Evolutionary conservation across 1,284 basidiomycete species (phyloP).

Genomic region (Lentinula novae-zelandiae): DNA sequence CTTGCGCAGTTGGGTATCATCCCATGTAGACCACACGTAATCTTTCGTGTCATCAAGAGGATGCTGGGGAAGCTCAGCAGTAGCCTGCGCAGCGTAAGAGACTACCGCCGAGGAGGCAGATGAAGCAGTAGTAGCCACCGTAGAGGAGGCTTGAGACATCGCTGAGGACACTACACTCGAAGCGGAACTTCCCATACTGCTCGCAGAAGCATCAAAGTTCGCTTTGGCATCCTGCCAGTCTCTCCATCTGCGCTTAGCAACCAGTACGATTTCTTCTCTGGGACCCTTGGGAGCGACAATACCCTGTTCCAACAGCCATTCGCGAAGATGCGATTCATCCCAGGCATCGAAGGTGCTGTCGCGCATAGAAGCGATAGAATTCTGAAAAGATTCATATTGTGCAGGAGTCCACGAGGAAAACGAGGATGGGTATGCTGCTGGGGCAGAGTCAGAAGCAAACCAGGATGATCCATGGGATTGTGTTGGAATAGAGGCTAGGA

Average conservation of each 20-base stretch:
- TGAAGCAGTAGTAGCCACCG: conserved; percentile 50
- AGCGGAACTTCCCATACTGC: conserved; percentile 51
- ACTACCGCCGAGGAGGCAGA: conserved; percentile 45
- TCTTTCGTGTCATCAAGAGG: conserved; percentile 76
- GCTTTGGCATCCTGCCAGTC: conserved; percentile 54
- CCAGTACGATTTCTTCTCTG: conserved; percentile 73
- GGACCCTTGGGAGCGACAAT: conserved; percentile 78
- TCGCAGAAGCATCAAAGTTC: conserved; percentile 45
- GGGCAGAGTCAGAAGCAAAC: not conserved
- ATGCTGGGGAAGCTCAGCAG: conserved; percentile 46
- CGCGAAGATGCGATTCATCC: conserved; percentile 78
- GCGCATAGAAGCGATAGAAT: conserved; percentile 56
- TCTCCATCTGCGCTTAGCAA: conserved; percentile 71
- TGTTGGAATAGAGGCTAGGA: not conserved
- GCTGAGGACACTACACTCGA: conserved; percentile 43
- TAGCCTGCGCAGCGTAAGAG: conserved; percentile 44
- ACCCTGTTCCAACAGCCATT: conserved; percentile 86
- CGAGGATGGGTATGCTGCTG: not conserved
- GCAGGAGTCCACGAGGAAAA: conserved; percentile 50
- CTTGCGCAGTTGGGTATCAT: conserved; percentile 63
- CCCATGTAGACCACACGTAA: conserved; percentile 87
- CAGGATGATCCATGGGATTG: not conserved
- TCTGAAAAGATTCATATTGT: conserved; percentile 63
- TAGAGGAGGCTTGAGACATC: conserved; percentile 5
- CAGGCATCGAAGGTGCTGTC: conserved; percentile 64